phyloP scores from a whole-genome alignment of 371 early-diverging fungal species.

The Circinella umbellata region DNA sequence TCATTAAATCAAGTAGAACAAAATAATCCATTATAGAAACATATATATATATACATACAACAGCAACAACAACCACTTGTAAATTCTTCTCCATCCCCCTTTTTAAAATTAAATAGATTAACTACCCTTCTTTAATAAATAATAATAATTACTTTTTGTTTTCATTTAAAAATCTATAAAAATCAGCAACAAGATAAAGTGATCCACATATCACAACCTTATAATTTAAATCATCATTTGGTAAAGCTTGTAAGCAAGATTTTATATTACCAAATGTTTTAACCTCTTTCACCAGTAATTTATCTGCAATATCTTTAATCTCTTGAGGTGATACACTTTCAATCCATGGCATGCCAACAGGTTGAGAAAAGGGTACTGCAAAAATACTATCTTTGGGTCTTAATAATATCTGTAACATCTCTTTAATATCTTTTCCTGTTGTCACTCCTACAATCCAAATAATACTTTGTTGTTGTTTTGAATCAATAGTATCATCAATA shows the following conservation, averaged over 20 bases:
- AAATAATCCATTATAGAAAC: no score
- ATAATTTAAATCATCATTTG: neutral
- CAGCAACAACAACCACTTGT: no score
- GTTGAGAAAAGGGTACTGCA: slow-evolving; percentile 74
- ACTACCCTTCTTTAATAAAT: no score
- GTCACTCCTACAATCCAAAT: slow-evolving; percentile 86
- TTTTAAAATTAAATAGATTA: no score
- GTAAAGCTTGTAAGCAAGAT: slow-evolving; percentile 28
- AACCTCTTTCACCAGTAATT: slow-evolving; percentile 12
- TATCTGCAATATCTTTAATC: slow-evolving; percentile 32
- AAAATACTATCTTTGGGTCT: slow-evolving; percentile 61
- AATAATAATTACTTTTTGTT: neutral
- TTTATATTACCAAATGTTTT: slow-evolving; percentile 24
- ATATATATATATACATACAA: no score
- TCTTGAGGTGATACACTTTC: slow-evolving; percentile 47
- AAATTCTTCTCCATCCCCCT: no score
- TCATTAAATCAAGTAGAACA: slow-evolving; percentile 3
- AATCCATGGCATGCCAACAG: slow-evolving; percentile 92
- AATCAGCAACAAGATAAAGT: slow-evolving; percentile 84
- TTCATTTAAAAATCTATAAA: slow-evolving; percentile 42
- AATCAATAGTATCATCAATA: slow-evolving; percentile 58
- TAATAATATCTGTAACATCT: slow-evolving; percentile 61
- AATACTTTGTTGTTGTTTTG: slow-evolving; percentile 32
- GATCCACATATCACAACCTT: slow-evolving; percentile 81
- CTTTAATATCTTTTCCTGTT: slow-evolving; percentile 68